phyloP scores from a whole-genome alignment of 768 basidiomycete genomes.

The Termitomyces sp. region DNA sequence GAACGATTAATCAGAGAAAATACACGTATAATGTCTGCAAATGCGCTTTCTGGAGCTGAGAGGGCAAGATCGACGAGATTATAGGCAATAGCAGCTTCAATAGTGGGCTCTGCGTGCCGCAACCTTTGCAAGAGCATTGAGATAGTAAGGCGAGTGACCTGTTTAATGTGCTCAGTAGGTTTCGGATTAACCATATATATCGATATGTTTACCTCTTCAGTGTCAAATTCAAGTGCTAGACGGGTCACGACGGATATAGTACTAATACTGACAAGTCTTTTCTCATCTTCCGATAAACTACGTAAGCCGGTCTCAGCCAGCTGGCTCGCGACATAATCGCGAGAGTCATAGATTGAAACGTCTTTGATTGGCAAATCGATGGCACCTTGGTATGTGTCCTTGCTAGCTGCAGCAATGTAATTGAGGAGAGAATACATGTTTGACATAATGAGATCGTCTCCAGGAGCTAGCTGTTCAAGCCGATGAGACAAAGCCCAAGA shows the following conservation, averaged over 20 bases:
- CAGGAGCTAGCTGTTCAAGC: slow-evolving; percentile 63
- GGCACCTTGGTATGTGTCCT: slow-evolving; percentile 57
- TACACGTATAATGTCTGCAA: slow-evolving; percentile 76
- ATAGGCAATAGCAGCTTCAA: slow-evolving; percentile 88
- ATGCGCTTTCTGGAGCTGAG: slow-evolving; percentile 66
- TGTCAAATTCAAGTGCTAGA: slow-evolving; percentile 80
- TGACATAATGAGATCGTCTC: slow-evolving; percentile 87
- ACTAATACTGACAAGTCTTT: slow-evolving; percentile 77
- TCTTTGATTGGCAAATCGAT: slow-evolving; percentile 34
- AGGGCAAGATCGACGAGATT: slow-evolving; percentile 89
- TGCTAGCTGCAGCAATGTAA: slow-evolving; percentile 80
- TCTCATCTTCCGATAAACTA: slow-evolving; percentile 78
- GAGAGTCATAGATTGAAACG: slow-evolving; percentile 33
- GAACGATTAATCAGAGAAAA: slow-evolving; percentile 83
- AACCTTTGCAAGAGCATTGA: slow-evolving; percentile 91
- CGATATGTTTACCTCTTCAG: slow-evolving; percentile 59
- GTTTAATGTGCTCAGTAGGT: background rate
- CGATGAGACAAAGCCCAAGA: slow-evolving; percentile 1
- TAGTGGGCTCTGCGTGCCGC: slow-evolving; percentile 76
- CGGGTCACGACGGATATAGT: slow-evolving; percentile 89
- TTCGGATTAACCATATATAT: background rate
- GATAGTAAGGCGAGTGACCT: slow-evolving; percentile 83
- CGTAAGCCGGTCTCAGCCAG: slow-evolving; percentile 59
- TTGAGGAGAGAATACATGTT: slow-evolving; percentile 97
- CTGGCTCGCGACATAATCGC: slow-evolving; percentile 46